Conservation (phyloP, 129 eudicot species). For the Artemisia annua region DNA sequence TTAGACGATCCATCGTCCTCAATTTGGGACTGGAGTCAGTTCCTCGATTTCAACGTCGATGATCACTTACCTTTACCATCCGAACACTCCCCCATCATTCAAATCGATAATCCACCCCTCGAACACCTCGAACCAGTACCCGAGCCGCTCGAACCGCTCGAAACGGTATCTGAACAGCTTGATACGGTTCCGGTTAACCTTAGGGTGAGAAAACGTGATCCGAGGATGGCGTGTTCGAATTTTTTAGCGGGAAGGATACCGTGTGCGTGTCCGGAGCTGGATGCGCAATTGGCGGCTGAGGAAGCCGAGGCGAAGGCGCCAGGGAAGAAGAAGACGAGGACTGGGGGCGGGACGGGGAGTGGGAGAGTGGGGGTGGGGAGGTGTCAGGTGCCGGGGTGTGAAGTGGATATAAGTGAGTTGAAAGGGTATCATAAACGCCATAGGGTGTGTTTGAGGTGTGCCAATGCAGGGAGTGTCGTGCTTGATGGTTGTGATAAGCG, state of each 20-base stretch:
- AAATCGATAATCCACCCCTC: neutral
- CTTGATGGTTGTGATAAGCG: slow-evolving; percentile 73
- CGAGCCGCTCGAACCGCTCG: neutral
- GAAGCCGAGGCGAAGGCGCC: slow-evolving; percentile 51
- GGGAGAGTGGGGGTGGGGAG: slow-evolving; percentile 26
- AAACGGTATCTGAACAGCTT: slow-evolving; percentile 1
- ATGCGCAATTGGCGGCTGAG: slow-evolving; percentile 53
- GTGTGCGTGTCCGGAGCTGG: slow-evolving; percentile 93
- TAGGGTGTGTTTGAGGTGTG: slow-evolving; percentile 76
- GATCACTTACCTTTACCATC: slow-evolving; percentile 34
- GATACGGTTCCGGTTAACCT: slow-evolving; percentile 5
- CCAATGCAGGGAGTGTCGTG: slow-evolving; percentile 59
- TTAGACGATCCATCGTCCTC: slow-evolving; percentile 38
- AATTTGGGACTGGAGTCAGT: slow-evolving; percentile 38
- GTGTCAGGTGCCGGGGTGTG: slow-evolving; percentile 85
- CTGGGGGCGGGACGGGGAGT: slow-evolving; percentile 13
- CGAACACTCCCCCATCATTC: slow-evolving; percentile 8
- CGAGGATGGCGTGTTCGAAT: slow-evolving; percentile 65
- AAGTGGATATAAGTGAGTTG: slow-evolving; percentile 77
- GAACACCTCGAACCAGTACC: slow-evolving; percentile 9
- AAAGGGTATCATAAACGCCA: slow-evolving; percentile 91
- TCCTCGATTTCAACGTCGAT: slow-evolving; percentile 64
- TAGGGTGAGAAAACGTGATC: slow-evolving; percentile 79
- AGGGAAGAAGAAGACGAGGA: slow-evolving; percentile 61
- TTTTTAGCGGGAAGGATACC: slow-evolving; percentile 85